Conservation (phyloP, 371 early-diverging fungal species). For the Smittium culicis region DNA sequence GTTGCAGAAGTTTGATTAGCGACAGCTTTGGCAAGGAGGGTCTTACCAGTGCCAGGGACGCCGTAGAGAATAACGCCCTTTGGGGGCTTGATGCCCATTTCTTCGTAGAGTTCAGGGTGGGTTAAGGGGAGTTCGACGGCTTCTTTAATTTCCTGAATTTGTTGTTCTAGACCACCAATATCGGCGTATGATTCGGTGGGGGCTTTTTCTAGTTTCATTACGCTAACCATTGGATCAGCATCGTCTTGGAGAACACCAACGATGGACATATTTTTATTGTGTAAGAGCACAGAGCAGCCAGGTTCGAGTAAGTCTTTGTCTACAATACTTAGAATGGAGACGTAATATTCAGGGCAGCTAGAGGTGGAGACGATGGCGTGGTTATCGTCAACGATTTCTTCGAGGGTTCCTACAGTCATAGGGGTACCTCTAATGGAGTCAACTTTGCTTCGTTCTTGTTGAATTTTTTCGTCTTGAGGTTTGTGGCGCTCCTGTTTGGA, state of each 20-base stretch:
- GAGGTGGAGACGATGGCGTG: constrained; percentile 98
- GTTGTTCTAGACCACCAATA: constrained; percentile 97
- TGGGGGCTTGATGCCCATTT: constrained; percentile 99
- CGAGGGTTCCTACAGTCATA: constrained; percentile 96
- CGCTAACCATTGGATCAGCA: constrained; percentile 97
- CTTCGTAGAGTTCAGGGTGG: constrained; percentile 98
- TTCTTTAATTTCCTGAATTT: constrained; percentile 99
- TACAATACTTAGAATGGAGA: constrained; percentile 95
- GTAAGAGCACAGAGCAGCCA: constrained; percentile 93
- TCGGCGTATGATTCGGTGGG: constrained; percentile 99
- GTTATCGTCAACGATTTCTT: constrained; percentile 99
- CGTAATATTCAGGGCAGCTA: constrained; percentile 97
- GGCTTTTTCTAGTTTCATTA: constrained; percentile 99
- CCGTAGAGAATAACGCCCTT: constrained; percentile 99
- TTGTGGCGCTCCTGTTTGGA: constrained; percentile 91
- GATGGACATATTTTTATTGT: constrained; percentile 91
- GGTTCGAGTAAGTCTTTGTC: constrained; percentile 99
- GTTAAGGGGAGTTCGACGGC: constrained; percentile 99
- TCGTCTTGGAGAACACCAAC: constrained; percentile 96
- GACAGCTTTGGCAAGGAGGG: constrained; percentile 98
- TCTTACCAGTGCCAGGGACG: constrained; percentile 98
- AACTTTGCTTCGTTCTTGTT: constrained; percentile 67
- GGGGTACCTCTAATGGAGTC: constrained; percentile 99
- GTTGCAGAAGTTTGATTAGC: constrained; percentile 99
- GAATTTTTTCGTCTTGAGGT: constrained; percentile 88